A percentile compares a stretch with the other conserved stretches of the same genome.
phyloP scores from a whole-genome alignment of 805 yeast genomes.

The Starmerella stigmatis region DNA sequence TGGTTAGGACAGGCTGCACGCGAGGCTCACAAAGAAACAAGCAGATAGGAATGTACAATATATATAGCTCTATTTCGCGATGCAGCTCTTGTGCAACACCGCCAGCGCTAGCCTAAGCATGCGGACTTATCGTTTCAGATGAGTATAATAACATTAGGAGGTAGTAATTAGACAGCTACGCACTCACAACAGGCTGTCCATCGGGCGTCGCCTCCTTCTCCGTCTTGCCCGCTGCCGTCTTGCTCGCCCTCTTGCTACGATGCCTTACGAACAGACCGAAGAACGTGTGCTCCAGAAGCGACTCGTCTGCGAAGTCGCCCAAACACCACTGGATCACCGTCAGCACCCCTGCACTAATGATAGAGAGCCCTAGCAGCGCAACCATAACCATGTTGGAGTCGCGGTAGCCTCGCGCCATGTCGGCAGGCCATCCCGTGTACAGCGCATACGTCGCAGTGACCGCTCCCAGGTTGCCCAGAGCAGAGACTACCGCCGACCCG shows the following conservation, averaged over 20 bases:
- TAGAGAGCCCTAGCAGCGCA: constrained; percentile 62
- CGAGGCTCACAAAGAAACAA: too few species aligned
- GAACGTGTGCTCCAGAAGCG: constrained; percentile 20
- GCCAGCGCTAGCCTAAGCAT: too few species aligned
- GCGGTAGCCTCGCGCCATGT: constrained; percentile 46
- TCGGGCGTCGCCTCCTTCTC: background rate
- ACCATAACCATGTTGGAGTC: constrained; percentile 79
- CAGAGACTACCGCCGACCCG: constrained; percentile 71
- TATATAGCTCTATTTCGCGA: too few species aligned
- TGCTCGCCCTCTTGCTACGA: background rate
- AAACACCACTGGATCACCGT: constrained; percentile 28
- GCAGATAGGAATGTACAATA: too few species aligned
- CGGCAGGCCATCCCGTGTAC: constrained; percentile 81
- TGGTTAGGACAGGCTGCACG: too few species aligned
- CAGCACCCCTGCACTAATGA: constrained; percentile 39
- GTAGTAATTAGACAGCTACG: too few species aligned
- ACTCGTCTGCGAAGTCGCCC: constrained; percentile 30
- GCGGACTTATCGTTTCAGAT: too few species aligned
- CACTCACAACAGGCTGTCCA: too few species aligned
- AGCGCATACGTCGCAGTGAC: constrained; percentile 79
- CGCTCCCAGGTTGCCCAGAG: constrained; percentile 77
- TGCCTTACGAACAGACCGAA: constrained; percentile 14
- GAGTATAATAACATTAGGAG: too few species aligned
- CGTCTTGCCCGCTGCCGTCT: background rate
- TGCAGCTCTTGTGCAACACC: too few species aligned